Conservation (phyloP, 768 basidiomycete species). For the Panaeolus papilionaceus region DNA sequence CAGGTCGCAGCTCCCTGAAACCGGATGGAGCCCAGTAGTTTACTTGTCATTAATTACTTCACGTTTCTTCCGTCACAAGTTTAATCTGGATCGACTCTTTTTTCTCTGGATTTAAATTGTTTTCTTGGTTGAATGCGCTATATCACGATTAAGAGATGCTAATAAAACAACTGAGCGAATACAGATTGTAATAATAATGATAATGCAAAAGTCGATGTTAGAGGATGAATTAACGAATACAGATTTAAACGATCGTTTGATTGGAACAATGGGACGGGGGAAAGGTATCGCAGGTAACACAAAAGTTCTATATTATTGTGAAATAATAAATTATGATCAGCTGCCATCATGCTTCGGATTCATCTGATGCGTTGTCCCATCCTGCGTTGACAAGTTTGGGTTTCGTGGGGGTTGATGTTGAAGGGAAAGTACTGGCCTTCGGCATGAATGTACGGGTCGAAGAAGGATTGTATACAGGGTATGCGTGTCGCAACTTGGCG, state of each 20-base stretch:
- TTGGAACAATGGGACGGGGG: background rate
- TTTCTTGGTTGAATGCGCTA: background rate
- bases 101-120: background rate
- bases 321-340: conserved; percentile 8
- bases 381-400: conserved; percentile 61
- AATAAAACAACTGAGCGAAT: conserved; percentile 5
- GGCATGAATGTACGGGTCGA: conserved; percentile 29
- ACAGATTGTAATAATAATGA: conserved; percentile 12
- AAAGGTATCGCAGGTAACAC: conserved; percentile 8
- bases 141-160: background rate
- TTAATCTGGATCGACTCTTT: background rate
- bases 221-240: background rate
- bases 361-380: conserved; percentile 61
- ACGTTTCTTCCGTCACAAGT: background rate
- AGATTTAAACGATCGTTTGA: background rate
- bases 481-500: conserved; percentile 34
- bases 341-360: background rate
- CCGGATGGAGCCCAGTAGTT: conserved; percentile 67
- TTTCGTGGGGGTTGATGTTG: conserved; percentile 39
- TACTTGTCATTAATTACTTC: conserved; percentile 13
- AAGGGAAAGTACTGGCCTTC: conserved; percentile 38
- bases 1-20: conserved; percentile 87
- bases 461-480: conserved; percentile 31
- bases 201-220: background rate
- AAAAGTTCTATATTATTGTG: background rate